Evolutionary conservation across 148 eudicot species (phyloP).

Genomic region (Dysphania ambrosioides): DNA sequence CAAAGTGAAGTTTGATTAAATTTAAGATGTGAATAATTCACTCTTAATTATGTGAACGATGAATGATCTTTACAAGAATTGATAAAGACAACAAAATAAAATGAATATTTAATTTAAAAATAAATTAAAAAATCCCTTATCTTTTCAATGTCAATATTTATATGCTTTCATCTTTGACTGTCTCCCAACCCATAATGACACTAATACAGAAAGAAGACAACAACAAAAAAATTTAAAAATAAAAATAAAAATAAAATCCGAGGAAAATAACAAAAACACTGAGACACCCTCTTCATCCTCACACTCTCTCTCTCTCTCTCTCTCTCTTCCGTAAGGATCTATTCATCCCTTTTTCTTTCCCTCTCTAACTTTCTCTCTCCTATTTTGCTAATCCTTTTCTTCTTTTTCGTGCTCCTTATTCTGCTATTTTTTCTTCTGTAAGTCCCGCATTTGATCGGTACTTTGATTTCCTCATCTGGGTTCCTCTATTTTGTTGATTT

Average conservation of each 20-base stretch:
- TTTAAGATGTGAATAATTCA: no score
- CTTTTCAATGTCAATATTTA: not conserved
- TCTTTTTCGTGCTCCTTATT: not conserved
- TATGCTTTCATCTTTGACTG: conserved; percentile 23
- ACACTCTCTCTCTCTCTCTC: no score
- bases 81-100: no score
- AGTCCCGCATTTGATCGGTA: conserved; percentile 12
- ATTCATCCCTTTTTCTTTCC: not conserved
- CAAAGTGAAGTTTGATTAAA: no score
- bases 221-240: not conserved
- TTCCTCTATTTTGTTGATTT: not conserved
- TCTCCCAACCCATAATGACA: conserved; percentile 13
- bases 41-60: no score
- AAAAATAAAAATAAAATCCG: not conserved
- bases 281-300: conserved; percentile 1
- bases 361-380: conserved; percentile 6
- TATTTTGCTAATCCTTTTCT: not conserved
- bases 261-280: conserved; percentile 12
- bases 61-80: no score
- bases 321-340: conserved; percentile 9
- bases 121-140: not conserved
- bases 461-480: not conserved
- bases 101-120: no score
- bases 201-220: conserved; percentile 4
- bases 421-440: not conserved